Conservation (phyloP, 2,329 filamentous ascomycete genomes). For the Chalaropsis thielavioides region DNA sequence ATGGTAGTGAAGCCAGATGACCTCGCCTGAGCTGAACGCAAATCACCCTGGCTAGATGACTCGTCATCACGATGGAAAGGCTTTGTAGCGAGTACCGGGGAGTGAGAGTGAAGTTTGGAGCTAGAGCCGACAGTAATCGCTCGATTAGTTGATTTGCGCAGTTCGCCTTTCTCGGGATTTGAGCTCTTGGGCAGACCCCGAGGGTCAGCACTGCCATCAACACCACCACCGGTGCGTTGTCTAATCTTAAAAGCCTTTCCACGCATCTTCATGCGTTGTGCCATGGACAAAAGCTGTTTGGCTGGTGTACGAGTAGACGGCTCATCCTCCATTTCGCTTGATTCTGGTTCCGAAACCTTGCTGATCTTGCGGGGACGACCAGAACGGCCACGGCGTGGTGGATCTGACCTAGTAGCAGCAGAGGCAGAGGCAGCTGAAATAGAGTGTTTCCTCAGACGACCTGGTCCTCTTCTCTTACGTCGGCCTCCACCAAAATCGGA, state of each 20-base stretch:
- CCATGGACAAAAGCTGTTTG: slow-evolving; percentile 37
- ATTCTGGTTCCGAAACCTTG: slow-evolving; percentile 14
- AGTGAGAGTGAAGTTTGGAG: no score
- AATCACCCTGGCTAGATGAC: no score
- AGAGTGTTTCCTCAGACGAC: not conserved
- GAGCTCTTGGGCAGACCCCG: not conserved
- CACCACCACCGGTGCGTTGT: slow-evolving; percentile 14
- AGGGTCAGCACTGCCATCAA: not conserved
- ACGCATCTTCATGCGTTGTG: slow-evolving; percentile 39
- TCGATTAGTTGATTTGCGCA: not conserved
- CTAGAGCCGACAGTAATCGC: no score
- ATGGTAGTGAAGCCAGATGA: not conserved
- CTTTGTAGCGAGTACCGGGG: no score
- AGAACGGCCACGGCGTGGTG: not conserved
- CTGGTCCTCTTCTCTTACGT: not conserved
- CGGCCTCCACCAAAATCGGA: not conserved
- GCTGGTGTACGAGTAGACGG: slow-evolving; percentile 11
- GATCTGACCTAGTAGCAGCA: not conserved
- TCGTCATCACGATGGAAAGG: no score
- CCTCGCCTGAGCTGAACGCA: not conserved
- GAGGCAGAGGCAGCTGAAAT: not conserved
- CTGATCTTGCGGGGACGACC: not conserved
- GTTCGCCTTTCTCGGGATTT: not conserved
- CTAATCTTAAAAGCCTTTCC: slow-evolving; percentile 41
- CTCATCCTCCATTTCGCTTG: slow-evolving; percentile 18